Evolutionary conservation across 164 flowering plant species (phyloP).

Genomic region (Liquidambar formosana): DNA sequence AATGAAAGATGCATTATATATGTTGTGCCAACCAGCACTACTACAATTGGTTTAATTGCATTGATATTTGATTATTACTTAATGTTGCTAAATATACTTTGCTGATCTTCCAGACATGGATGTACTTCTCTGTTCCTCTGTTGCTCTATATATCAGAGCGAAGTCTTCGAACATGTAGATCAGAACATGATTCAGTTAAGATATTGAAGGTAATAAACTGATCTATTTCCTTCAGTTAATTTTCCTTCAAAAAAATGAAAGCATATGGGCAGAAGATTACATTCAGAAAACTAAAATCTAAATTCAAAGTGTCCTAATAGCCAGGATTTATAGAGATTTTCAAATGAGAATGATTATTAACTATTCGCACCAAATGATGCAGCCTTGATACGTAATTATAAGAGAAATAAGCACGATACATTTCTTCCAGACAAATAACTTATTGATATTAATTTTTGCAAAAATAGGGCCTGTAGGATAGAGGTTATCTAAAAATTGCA

Average conservation of each 20-base stretch:
- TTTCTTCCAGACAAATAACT: too few relatives aligned
- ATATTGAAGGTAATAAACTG: conserved; percentile 66
- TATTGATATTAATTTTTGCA: too few relatives aligned
- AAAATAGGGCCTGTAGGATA: too few relatives aligned
- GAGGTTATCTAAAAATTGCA: not conserved
- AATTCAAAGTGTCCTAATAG: too few relatives aligned
- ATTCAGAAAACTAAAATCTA: not conserved
- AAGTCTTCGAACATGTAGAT: conserved; percentile 63
- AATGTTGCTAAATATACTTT: not conserved
- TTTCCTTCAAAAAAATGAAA: not conserved
- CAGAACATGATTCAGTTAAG: conserved; percentile 62
- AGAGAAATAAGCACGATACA: too few relatives aligned
- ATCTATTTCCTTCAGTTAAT: not conserved
- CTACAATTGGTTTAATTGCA: not conserved
- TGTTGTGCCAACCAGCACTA: too few relatives aligned
- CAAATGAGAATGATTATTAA: too few relatives aligned
- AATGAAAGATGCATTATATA: not conserved
- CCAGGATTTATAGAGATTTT: too few relatives aligned
- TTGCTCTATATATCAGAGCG: conserved; percentile 79
- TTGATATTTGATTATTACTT: not conserved
- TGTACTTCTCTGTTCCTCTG: conserved; percentile 81
- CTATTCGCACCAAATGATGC: too few relatives aligned
- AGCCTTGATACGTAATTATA: too few relatives aligned
- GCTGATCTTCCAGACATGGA: conserved; percentile 75
- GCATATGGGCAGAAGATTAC: not conserved